These are phyloP conservation scores for Fusarium sp. DNA, from an alignment of 2,329 filamentous ascomycete species.

Conservation along the genomic window DNA sequence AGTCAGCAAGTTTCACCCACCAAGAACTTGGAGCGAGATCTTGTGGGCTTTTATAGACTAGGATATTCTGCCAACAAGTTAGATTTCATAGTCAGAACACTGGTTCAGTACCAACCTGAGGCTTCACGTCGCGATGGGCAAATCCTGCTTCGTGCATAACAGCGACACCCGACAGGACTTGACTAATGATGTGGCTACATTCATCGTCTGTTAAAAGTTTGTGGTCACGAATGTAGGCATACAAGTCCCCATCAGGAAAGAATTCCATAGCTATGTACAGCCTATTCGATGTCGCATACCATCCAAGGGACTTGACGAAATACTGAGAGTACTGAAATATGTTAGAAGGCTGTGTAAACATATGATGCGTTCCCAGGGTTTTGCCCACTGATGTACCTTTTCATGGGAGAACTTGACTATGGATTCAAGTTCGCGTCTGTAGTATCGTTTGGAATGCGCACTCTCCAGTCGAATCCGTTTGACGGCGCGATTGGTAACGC, in stretches of 20 bases:
- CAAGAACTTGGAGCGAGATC: neutral
- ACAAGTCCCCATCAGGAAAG: neutral
- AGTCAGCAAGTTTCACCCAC: conserved; percentile 1
- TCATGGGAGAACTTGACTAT: neutral
- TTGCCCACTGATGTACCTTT: neutral
- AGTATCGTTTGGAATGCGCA: neutral
- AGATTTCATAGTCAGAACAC: neutral
- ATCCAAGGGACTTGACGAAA: neutral
- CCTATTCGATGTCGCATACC: neutral
- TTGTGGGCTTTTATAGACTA: neutral
- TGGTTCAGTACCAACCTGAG: neutral
- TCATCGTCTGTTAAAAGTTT: neutral
- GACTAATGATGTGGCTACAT: neutral
- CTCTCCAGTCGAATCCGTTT: neutral
- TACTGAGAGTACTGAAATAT: neutral
- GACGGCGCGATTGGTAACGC: neutral
- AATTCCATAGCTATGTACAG: neutral
- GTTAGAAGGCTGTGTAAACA: neutral
- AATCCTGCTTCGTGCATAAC: neutral
- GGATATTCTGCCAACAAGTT: neutral
- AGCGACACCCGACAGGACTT: neutral
- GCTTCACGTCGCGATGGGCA: neutral
- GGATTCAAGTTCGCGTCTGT: too few relatives aligned
- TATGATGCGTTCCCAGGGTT: accelerated
- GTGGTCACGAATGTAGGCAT: neutral